These are phyloP conservation scores for Croton setiger DNA, from an alignment of 441 rosid species.

Conservation along the genomic window DNA sequence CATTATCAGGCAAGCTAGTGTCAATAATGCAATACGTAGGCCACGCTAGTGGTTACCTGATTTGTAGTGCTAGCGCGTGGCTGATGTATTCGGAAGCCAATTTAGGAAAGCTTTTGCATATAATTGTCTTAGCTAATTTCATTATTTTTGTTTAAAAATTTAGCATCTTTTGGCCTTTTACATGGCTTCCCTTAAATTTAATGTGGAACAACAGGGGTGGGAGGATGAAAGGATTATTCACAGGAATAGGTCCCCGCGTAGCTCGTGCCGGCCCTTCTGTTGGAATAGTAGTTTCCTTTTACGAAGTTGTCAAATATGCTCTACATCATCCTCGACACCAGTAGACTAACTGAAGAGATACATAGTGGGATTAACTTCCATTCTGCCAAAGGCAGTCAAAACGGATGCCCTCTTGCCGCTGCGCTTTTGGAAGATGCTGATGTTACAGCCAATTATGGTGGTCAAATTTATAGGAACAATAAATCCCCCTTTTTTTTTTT, in stretches of 20 bases:
- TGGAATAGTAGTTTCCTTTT: constrained; percentile 92
- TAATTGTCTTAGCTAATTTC: background rate
- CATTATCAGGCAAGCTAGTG: background rate
- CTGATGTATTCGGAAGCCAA: background rate
- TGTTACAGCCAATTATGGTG: too few species aligned
- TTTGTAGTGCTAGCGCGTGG: background rate
- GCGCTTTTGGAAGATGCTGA: too few species aligned
- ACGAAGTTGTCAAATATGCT: constrained; percentile 78
- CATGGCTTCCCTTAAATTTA: background rate
- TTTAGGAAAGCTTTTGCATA: background rate
- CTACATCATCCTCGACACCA: constrained; percentile 36
- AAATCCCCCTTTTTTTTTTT: background rate
- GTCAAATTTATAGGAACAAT: background rate
- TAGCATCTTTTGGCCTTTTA: background rate
- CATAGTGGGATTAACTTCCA: background rate
- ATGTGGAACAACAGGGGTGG: constrained; percentile 65
- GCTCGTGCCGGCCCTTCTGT: constrained; percentile 95
- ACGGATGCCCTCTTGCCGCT: too few species aligned
- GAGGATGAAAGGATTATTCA: constrained; percentile 72
- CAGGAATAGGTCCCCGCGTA: constrained; percentile 87
- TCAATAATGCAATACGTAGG: background rate
- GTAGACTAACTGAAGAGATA: background rate
- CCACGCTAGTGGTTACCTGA: background rate
- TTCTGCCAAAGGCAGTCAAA: too few species aligned
- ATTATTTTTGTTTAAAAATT: background rate